Evolutionary conservation across 2,329 filamentous ascomycete genomes (phyloP), one percentile per base, ranked within the genome.

Genomic region (Cordyceps javanica): DNA sequence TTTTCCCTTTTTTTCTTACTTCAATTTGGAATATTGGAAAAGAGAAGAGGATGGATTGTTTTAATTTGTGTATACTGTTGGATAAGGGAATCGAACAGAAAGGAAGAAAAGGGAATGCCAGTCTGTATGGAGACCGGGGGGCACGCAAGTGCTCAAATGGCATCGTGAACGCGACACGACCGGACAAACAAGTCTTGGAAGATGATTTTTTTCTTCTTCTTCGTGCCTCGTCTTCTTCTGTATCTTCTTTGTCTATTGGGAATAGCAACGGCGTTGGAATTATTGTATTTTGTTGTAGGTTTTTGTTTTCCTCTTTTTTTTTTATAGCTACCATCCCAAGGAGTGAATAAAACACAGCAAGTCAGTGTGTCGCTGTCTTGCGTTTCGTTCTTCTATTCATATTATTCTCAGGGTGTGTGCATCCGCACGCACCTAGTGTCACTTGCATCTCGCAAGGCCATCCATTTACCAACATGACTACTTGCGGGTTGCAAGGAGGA

Each of bases 41-140:
- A 34, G 34, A n/a, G 14, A 51, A 42, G 8, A n/a, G 48, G 39
- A 5, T 32, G 10, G 10, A 3, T 25, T 19, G n/a, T 46, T 13
- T n/a, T 57, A 30, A 51, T 57, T 38, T 57, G 38, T 57, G 55
- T 45, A 44, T 51, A 57, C 30, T 57, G 55, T 51, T 57, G 16
- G 39, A 51, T n/a, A 51, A 28, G 16, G 21, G 19, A 16, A 19
- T n/a, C n/a, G 13, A 34, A 51, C n/a, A 26, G 19, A 45, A 28
- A 21, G 11, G 9, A n/a, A 14, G 19, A 10, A 30, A 42, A n/a
- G n/a, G 13, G 9, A 13, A 41, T 4, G 32, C 28, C 39, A 19
- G n/a, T 28, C 9, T 9, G 38, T 16, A 5, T 26, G 42, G 14
- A 21, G 2, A 51, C 7, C 13, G 45, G 9, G n/a, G 30, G 6